Percentiles rank a stretch among this genome's conserved stretches.
These are phyloP conservation scores for Starmerella lactis-condensi DNA, from an alignment of 805 yeast genomes.

Conservation along the genomic window DNA sequence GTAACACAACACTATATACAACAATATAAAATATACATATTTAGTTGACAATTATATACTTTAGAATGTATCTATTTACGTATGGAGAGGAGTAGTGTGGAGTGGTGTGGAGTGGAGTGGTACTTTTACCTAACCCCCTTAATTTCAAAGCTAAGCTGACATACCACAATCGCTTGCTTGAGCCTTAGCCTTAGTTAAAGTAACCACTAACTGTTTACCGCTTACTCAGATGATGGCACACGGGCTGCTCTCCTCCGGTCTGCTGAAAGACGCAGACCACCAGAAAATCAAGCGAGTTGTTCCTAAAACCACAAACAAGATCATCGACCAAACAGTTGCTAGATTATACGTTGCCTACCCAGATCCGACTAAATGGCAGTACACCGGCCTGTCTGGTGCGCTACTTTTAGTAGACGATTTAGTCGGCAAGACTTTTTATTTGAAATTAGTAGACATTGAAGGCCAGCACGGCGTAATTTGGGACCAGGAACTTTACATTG, in stretches of 20 bases:
- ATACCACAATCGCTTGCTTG: slow-evolving; percentile 1
- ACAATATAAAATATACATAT: no score
- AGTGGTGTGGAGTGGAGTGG: not conserved
- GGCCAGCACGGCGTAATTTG: slow-evolving; percentile 79
- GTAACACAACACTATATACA: slow-evolving; percentile 7
- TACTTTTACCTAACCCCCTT: no score
- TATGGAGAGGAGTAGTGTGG: not conserved
- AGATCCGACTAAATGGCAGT: slow-evolving; percentile 59
- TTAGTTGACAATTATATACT: not conserved
- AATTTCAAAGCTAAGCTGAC: not conserved
- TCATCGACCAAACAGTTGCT: slow-evolving; percentile 80
- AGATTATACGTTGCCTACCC: slow-evolving; percentile 82
- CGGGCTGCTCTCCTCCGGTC: slow-evolving; percentile 12
- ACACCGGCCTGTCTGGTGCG: slow-evolving; percentile 82
- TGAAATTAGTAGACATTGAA: slow-evolving; percentile 67
- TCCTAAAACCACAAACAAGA: slow-evolving; percentile 74
- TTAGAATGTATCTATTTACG: not conserved
- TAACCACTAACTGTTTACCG: not conserved
- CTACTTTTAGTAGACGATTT: slow-evolving; percentile 72
- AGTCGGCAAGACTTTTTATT: slow-evolving; percentile 83
- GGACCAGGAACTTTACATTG: slow-evolving; percentile 89
- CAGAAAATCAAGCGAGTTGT: slow-evolving; percentile 76
- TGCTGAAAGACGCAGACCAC: slow-evolving; percentile 40
- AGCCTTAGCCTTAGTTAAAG: not conserved
- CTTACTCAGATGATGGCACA: slow-evolving; percentile 11